A percentile compares a stretch with the other conserved stretches of the same genome.
Conservation (phyloP, 108 stramenopile species). For the Skeletonema costatum region DNA sequence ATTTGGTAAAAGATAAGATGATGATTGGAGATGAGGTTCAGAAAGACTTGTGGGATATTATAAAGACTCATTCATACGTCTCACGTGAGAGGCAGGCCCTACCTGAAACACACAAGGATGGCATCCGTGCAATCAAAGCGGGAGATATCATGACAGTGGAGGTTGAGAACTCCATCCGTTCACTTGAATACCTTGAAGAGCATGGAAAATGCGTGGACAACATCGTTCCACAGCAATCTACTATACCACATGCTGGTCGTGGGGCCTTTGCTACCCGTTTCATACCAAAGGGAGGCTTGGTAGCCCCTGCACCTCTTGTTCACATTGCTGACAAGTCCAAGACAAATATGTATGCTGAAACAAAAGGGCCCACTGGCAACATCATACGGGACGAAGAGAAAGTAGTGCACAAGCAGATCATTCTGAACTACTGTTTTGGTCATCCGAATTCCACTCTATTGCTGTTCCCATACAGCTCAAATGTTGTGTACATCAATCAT, state of each 20-base stretch:
- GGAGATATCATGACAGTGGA: slow-evolving; percentile 47
- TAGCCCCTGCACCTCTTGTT: slow-evolving; percentile 72
- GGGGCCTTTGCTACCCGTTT: slow-evolving; percentile 79
- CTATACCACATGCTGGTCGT: slow-evolving; percentile 73
- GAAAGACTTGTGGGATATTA: slow-evolving; percentile 42
- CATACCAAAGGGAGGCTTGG: slow-evolving; percentile 59
- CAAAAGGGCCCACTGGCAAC: slow-evolving; percentile 30
- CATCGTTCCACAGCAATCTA: slow-evolving; percentile 58
- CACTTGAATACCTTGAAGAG: slow-evolving; percentile 60
- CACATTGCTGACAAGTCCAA: slow-evolving; percentile 59
- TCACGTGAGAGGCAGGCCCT: slow-evolving; percentile 48
- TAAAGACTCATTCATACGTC: slow-evolving; percentile 42
- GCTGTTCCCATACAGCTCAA: slow-evolving; percentile 75
- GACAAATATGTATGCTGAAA: slow-evolving; percentile 46
- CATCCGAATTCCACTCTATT: slow-evolving; percentile 74
- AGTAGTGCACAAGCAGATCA: slow-evolving; percentile 54
- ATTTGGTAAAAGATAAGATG: slow-evolving; percentile 52
- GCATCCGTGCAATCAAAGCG: slow-evolving; percentile 33
- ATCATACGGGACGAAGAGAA: slow-evolving; percentile 38
- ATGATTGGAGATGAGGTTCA: slow-evolving; percentile 41
- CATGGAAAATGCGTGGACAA: slow-evolving; percentile 81
- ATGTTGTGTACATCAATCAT: slow-evolving; percentile 74
- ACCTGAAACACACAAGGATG: slow-evolving; percentile 38
- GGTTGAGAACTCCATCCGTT: slow-evolving; percentile 47
- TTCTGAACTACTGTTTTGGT: slow-evolving; percentile 83